A percentile compares a stretch with the other conserved stretches of the same genome.
Conservation (phyloP, 331 rosid genomes). For the Cydonia oblonga region DNA sequence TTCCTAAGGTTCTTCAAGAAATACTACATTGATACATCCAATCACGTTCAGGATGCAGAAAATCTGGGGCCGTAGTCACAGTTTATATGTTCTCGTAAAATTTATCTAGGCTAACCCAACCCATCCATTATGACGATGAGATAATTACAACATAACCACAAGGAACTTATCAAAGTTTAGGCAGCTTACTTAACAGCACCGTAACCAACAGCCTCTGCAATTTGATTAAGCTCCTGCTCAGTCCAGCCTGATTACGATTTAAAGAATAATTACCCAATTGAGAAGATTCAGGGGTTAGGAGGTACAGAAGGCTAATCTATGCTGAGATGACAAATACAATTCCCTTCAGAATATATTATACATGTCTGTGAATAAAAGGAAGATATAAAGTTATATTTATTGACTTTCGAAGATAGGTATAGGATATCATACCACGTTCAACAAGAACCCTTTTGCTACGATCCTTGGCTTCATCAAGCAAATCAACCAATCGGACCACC, state of each 20-base stretch:
- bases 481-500: constrained; percentile 81
- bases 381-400: no score
- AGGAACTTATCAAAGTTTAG: background rate
- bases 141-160: background rate
- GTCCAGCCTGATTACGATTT: constrained; percentile 56
- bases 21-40: background rate
- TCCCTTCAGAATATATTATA: background rate
- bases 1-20: background rate
- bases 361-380: no score
- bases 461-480: constrained; percentile 95
- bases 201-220: constrained; percentile 75
- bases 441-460: constrained; percentile 65
- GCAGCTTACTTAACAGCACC: constrained; percentile 88
- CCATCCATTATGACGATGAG: no score
- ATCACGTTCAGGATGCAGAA: background rate
- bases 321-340: background rate
- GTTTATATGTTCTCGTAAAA: no score
- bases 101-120: no score
- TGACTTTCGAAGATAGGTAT: background rate
- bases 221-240: constrained; percentile 62
- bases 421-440: constrained; percentile 59
- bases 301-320: background rate
- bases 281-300: constrained; percentile 12
- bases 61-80: background rate
- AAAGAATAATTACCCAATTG: background rate